Evolutionary conservation across 2,329 filamentous ascomycete genomes (phyloP), one percentile per base, ranked within the genome.

Genomic region (Clonostachys rhizophaga): DNA sequence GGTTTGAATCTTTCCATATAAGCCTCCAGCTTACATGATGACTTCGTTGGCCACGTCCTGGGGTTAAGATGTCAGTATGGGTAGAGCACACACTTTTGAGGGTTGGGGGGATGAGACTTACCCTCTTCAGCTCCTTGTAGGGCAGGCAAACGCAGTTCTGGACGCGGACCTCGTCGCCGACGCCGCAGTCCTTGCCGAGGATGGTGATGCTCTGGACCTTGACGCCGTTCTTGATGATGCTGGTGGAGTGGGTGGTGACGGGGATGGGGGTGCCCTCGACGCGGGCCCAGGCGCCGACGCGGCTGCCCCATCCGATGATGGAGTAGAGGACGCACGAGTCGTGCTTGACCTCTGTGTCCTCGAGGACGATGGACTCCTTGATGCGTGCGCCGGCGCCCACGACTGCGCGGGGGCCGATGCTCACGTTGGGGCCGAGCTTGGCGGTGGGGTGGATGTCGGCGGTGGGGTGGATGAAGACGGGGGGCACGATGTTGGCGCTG

Each of bases 141-240:
- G 94, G 94, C 74, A 99, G 71, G 72, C 94, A 97, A 50, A 99
- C 85, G 66, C 94, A 99, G 74, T 99, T 97, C 74, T 97, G 92
- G 58, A 99, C 91, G 52, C 91, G 83, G 11, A 97, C 86, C 70
- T 97, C 94, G 59, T 99, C 94, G 5, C 87, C 91, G 33, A 97
- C 94, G 47, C 77, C 83, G 62, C 92, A 97, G 69, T 99, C 94
- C 77, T 97, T 96, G 64, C 92, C 92, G 52, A 99, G 70, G 56
- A 97, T 99, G 42, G 92, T 97, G 63, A 97, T 94, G 68, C 90
- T 95, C 77, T 97, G 94, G 45, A 99, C 94, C 78, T 97, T 97
- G 69, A 97, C 85, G 45, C 94, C 94, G 61, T 96, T 95, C 82
- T 96, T 97, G 68, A 97, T 79, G 59, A 97, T 91, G 70, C 87